Base-by-base conservation (phyloP, 352 stramenopile genomes). In the Globisporangium nunn region DNA sequence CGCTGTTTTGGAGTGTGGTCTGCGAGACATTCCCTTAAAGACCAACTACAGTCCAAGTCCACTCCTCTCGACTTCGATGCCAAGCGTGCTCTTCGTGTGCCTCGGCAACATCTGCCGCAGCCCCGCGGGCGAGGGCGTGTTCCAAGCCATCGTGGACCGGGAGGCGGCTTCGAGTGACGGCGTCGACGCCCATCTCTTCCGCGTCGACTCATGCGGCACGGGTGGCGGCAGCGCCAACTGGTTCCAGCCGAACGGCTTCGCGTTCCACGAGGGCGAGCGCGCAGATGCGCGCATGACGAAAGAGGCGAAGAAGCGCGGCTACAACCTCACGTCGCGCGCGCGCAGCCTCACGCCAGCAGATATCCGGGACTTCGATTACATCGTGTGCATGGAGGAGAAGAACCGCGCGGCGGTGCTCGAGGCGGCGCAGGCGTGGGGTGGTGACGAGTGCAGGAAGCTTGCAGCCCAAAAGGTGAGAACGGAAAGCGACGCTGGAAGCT, bases 51-150 rank as follows among this genome's bases (percentile, higher is more conserved):
- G 17, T n/a, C 23, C 23, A 23, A 23, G 23, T 23, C 23, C 23
- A 23, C 41, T 10, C 15, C 41, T 28, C 15, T 17, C 28, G 1
- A 15, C 10, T 40, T 53, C 30, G 50, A 86, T 85, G 75, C 63
- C 69, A 61, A 81, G 73, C 50, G 85, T 96, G 54, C 50, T 96
- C 61, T 96, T 96, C 54, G 85, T 96, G 53, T 96, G 88, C 59
- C 70, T 96, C 41, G 88, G 88, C 45, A 96, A 96, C 50, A 96
- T 96, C 55, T 95, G 87, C 70, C 85, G 88, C 39, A 93, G 80
- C 54, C 82, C 85, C 6, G 67, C 81, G 30, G 88, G 75, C 35
- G 88, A 96, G 56, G 87, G 75, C 7, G 79, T 96, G 43, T 85
- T 96, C 62, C 88, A 90, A 58, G 71, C 71, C n/a, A 78, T 96